Percentiles rank a stretch among this genome's conserved stretches.
Evolutionary conservation across 345 rosid species (phyloP).

Genomic region (Lepidium aucheri): DNA sequence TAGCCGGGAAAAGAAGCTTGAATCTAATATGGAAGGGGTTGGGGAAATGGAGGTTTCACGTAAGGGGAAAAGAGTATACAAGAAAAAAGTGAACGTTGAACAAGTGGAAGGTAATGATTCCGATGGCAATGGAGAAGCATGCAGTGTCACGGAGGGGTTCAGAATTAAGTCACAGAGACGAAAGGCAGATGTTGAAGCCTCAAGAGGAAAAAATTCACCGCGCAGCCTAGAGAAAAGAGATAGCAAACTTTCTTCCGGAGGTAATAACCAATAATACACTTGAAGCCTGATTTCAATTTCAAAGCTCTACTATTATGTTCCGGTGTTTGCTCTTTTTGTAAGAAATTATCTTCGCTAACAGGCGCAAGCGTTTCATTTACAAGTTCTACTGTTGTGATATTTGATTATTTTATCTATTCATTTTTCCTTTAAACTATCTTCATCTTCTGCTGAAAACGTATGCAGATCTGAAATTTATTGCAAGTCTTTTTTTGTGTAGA

Average conservation of each 20-base stretch:
- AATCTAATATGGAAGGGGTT: constrained; percentile 52
- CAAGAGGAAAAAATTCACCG: constrained; percentile 36
- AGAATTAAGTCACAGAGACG: constrained; percentile 32
- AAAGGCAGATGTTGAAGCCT: constrained; percentile 36
- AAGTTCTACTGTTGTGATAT: not conserved
- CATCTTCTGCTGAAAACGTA: not conserved
- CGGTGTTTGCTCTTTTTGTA: no score
- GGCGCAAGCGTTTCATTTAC: not conserved
- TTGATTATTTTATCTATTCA: not conserved
- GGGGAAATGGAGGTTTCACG: constrained; percentile 51
- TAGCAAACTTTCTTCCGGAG: constrained; percentile 58
- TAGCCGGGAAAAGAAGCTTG: constrained; percentile 33
- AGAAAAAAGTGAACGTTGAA: constrained; percentile 50
- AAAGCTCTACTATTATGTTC: not conserved
- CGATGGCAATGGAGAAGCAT: constrained; percentile 72
- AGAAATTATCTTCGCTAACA: no score
- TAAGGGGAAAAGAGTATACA: constrained; percentile 49
- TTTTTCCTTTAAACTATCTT: not conserved
- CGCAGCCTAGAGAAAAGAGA: constrained; percentile 44
- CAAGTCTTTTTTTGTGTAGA: constrained; percentile 32
- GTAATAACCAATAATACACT: constrained; percentile 26
- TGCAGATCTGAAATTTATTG: not conserved
- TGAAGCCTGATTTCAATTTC: not conserved
- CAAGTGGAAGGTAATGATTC: constrained; percentile 39
- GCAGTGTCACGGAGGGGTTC: constrained; percentile 80